A percentile compares a stretch with the other conserved stretches of the same genome.
Conservation (phyloP, 345 rosid species). For the Corchorus olitorius region DNA sequence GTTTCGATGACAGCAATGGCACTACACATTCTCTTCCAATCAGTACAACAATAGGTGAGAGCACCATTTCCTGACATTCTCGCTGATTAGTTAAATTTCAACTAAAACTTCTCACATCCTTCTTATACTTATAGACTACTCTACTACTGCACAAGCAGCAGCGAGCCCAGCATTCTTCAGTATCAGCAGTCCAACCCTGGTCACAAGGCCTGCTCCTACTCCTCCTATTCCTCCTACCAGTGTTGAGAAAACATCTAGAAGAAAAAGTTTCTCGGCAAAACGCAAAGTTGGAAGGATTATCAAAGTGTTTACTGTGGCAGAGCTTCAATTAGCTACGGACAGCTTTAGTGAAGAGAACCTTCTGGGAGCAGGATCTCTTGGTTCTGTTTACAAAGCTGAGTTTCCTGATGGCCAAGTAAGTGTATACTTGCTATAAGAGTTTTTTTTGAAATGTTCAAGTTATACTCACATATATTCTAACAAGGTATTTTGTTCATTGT, state of each 20-base stretch:
- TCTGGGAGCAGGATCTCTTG: constrained; percentile 83
- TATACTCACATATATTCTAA: not conserved
- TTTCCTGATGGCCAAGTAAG: constrained; percentile 74
- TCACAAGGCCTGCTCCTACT: constrained; percentile 31
- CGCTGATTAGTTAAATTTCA: constrained; percentile 22
- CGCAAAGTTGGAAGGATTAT: constrained; percentile 48
- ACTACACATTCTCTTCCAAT: constrained; percentile 46
- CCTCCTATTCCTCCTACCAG: constrained; percentile 40
- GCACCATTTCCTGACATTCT: constrained; percentile 5
- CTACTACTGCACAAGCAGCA: constrained; percentile 45
- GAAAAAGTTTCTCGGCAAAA: constrained; percentile 54
- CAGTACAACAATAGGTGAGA: constrained; percentile 54
- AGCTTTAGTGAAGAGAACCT: constrained; percentile 73
- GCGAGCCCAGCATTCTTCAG: constrained; percentile 50
- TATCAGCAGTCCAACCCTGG: constrained; percentile 41
- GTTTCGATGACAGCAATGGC: constrained; percentile 42
- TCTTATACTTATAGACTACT: constrained; percentile 31
- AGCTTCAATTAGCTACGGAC: constrained; percentile 77
- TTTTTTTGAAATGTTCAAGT: constrained; percentile 24
- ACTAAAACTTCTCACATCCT: constrained; percentile 1
- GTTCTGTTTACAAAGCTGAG: constrained; percentile 82
- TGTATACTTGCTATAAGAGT: not conserved
- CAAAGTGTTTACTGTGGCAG: constrained; percentile 60
- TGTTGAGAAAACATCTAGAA: constrained; percentile 38
- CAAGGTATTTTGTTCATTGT: not conserved